Base-by-base conservation (phyloP, 331 rosid genomes). In the Malus hybrid region DNA sequence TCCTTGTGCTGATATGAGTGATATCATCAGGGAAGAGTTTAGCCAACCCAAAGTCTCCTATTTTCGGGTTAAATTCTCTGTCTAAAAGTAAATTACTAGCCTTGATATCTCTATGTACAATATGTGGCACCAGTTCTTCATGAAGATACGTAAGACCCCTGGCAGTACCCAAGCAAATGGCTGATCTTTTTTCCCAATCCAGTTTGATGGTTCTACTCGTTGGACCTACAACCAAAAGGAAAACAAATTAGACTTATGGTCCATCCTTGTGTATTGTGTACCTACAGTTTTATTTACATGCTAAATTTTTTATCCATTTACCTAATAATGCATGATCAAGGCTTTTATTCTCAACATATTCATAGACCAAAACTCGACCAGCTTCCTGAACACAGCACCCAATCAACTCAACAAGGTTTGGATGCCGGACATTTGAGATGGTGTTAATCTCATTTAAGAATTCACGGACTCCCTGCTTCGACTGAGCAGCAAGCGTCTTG, bases 11-110 rank as follows among this genome's bases (percentile, higher is more conserved):
- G 56, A 95, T 92, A 78, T 95, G 99, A 79, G 97, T 95, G 67
- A 95, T 90, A 62, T 86, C 83, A 76, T 95, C 93, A 7, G 99
- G 99, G 81, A 95, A 95, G 77, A 95, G 87, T 82, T 90, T 95
- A 55, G 99, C 99, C 90, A 95, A 77, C 61, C 97, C 99, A 71
- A 95, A 95, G 85, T 95, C 99, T n/a, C 99, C 99, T 20, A 95
- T 92, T 83, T 95, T 95, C 2, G 99, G 93, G 76, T 85, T 89
- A 12, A 85, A 85, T 71, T 92, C 86, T 20, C 42, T 70, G 79
- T 90, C 99, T 56, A 95, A 93, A 73, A 95, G 93, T 79, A 95
- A 80, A 65, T 92, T 95, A 73, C 97, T 95, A 46, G 99, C 97
- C 87, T 92, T 95, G 78, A 95, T 92, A 83, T 95, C 99, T 82